These are phyloP conservation scores for Jasminum sambac DNA, from an alignment of 257 asterid species.

Conservation along the genomic window DNA sequence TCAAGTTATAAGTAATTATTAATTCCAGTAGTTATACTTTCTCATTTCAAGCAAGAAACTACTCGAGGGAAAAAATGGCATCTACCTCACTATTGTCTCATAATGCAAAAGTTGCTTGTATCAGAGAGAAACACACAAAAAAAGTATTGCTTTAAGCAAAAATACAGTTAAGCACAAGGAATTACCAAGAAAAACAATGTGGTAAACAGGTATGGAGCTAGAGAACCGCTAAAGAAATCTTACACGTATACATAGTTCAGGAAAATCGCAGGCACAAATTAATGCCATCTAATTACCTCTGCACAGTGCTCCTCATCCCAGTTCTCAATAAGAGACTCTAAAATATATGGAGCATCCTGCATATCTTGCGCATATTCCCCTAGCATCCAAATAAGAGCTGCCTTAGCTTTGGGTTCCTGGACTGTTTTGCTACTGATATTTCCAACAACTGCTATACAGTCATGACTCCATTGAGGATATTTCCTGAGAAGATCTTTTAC, in stretches of 20 bases:
- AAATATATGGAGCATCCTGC: constrained; percentile 94
- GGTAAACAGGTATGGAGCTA: not conserved
- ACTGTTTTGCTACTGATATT: constrained; percentile 93
- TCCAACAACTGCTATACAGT: constrained; percentile 98
- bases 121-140: constrained; percentile 3
- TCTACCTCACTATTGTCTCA: constrained; percentile 17
- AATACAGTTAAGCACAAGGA: constrained; percentile 6
- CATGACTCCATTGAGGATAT: constrained; percentile 99
- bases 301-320: constrained; percentile 97
- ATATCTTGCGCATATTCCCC: constrained; percentile 99
- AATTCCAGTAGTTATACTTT: constrained; percentile 1
- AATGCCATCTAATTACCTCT: constrained; percentile 57
- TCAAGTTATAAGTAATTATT: not conserved
- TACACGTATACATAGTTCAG: not conserved
- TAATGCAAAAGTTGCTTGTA: constrained; percentile 2
- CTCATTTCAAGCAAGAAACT: not conserved
- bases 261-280: not conserved
- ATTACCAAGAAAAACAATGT: not conserved
- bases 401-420: constrained; percentile 97
- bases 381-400: constrained; percentile 98
- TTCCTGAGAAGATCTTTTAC: constrained; percentile 98
- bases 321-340: constrained; percentile 84
- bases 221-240: not conserved
- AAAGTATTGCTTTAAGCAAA: not conserved
- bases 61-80: constrained; percentile 2